Percentiles rank a stretch among this genome's conserved stretches.
Conservation (phyloP, 371 early-diverging fungal species). For the Mucor racemosus region DNA sequence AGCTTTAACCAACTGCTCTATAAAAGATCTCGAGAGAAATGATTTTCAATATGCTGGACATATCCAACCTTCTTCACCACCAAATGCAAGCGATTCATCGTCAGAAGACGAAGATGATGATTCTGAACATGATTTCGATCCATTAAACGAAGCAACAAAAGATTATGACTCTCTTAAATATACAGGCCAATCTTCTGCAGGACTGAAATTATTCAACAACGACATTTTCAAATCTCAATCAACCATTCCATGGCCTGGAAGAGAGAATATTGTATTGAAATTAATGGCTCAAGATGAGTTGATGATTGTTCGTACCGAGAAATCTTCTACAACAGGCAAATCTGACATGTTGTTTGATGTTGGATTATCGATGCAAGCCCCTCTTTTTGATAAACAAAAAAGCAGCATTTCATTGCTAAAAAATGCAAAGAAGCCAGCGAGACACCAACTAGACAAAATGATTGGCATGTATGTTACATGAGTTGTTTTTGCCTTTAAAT, state of each 20-base stretch:
- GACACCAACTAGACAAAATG: conserved; percentile 22
- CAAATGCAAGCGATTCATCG: conserved; percentile 3
- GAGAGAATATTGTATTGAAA: conserved; percentile 40
- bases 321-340: conserved; percentile 7
- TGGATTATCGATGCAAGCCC: conserved; percentile 33
- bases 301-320: conserved; percentile 43
- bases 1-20: conserved; percentile 40
- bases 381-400: not conserved
- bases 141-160: conserved; percentile 14
- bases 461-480: conserved; percentile 21
- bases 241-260: conserved; percentile 45
- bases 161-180: conserved; percentile 54
- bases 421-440: conserved; percentile 12
- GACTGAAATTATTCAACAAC: conserved; percentile 35
- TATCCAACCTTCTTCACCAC: not conserved
- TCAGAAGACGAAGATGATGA: conserved; percentile 6
- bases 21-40: conserved; percentile 45
- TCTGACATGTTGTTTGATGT: conserved; percentile 37
- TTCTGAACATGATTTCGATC: not conserved
- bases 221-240: conserved; percentile 40
- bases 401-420: not conserved
- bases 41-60: conserved; percentile 33
- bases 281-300: conserved; percentile 48
- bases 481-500: conserved; percentile 6
- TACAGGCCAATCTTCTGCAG: conserved; percentile 46